Evolutionary conservation across 2,329 filamentous ascomycete species (phyloP).

Genomic region (Colletotrichum scovillei): DNA sequence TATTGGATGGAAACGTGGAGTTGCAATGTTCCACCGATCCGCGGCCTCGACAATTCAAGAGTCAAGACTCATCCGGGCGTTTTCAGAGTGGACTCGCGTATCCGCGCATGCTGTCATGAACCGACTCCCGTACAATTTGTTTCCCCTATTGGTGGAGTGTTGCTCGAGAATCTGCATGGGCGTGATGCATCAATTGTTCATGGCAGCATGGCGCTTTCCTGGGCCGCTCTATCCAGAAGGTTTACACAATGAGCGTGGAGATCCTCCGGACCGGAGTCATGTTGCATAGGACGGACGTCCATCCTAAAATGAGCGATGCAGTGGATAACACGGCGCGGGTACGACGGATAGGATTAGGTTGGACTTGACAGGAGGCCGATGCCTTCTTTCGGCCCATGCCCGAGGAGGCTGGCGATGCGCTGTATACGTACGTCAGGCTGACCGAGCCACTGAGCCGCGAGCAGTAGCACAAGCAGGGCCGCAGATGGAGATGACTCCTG

Average conservation of each 20-base stretch:
- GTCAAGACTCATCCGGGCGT: background rate
- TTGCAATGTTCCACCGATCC: conserved; percentile 16
- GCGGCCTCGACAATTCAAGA: background rate
- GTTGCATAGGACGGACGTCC: background rate
- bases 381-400: conserved; percentile 3
- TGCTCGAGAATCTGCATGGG: background rate
- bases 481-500: background rate
- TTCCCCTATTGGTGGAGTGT: background rate
- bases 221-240: background rate
- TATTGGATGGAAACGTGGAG: conserved; percentile 11
- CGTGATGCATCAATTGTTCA: background rate
- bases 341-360: conserved; percentile 7
- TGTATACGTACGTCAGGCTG: conserved; percentile 12
- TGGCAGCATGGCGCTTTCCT: background rate
- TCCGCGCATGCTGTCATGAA: no score
- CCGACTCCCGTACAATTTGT: background rate
- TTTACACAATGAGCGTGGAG: conserved; percentile 2
- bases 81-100: background rate
- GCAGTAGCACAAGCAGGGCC: no score
- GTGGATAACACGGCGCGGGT: conserved; percentile 4
- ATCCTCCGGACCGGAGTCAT: conserved; percentile 6
- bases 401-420: conserved; percentile 11
- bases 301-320: background rate
- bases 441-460: background rate
- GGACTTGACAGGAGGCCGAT: conserved; percentile 6